Percentiles rank a stretch among this genome's conserved stretches.
These are phyloP conservation scores for Bidens hawaiensis DNA, from an alignment of 140 eudicot genomes.

Conservation along the genomic window DNA sequence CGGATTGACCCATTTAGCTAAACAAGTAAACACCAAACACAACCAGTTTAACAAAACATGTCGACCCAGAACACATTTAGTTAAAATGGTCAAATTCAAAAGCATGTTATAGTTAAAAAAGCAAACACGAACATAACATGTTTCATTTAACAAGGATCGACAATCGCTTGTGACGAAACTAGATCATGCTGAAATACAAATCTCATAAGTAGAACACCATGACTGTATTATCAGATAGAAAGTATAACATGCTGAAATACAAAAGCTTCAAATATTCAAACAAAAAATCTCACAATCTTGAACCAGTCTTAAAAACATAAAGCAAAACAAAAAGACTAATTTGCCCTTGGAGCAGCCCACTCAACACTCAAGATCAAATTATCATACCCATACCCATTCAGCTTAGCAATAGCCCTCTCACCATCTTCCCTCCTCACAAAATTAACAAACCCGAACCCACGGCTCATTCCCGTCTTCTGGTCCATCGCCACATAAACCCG, in stretches of 20 bases:
- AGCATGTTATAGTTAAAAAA: too few species aligned
- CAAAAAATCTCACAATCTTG: conserved; percentile 4
- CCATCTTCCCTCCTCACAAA: conserved; percentile 25
- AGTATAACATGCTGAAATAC: background rate
- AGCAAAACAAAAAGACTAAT: background rate
- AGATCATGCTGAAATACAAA: too few species aligned
- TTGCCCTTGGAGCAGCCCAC: conserved; percentile 23
- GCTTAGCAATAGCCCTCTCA: conserved; percentile 18
- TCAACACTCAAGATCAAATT: conserved; percentile 19
- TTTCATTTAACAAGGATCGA: too few species aligned
- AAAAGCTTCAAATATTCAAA: background rate
- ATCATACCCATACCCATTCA: conserved; percentile 27
- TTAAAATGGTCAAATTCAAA: too few species aligned
- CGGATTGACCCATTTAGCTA: too few species aligned
- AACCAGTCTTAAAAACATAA: background rate
- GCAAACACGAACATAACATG: too few species aligned
- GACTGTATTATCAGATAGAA: background rate
- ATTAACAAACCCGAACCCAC: conserved; percentile 27
- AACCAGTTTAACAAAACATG: too few species aligned
- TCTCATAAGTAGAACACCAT: background rate
- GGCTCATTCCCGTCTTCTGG: conserved; percentile 28
- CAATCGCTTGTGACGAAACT: too few species aligned
- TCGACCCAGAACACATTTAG: too few species aligned
- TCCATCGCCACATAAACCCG: conserved; percentile 29
- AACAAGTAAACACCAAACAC: too few species aligned